Evolutionary conservation across 345 rosid species (phyloP).

Genomic region (Pelargonium nanum): DNA sequence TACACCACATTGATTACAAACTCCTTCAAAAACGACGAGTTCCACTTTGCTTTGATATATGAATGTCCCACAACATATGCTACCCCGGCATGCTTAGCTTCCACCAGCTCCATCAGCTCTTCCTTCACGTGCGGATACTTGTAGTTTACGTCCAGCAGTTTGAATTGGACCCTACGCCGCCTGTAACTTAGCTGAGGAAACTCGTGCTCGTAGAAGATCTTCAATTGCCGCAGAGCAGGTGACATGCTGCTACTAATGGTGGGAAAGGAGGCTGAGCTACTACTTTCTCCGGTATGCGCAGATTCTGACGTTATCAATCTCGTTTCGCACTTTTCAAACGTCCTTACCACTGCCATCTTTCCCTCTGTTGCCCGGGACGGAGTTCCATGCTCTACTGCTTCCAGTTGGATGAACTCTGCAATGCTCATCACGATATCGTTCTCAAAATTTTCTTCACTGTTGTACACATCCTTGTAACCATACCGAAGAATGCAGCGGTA

Average conservation of each 20-base stretch:
- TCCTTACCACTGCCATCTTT: constrained; percentile 63
- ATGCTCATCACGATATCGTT: constrained; percentile 78
- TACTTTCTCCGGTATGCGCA: constrained; percentile 26
- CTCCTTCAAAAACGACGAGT: constrained; percentile 59
- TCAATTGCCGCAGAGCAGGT: constrained; percentile 38
- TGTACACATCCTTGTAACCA: constrained; percentile 78
- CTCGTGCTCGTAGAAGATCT: constrained; percentile 56
- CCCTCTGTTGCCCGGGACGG: constrained; percentile 50
- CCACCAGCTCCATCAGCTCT: constrained; percentile 66
- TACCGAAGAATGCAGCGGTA: constrained; percentile 83
- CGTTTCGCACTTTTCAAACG: constrained; percentile 72
- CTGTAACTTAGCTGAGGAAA: constrained; percentile 33
- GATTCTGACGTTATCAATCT: constrained; percentile 45
- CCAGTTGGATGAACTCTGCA: constrained; percentile 87
- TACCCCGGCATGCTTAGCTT: constrained; percentile 66
- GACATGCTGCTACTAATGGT: constrained; percentile 56
- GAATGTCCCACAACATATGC: constrained; percentile 74
- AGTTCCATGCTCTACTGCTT: constrained; percentile 59
- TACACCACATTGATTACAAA: constrained; percentile 55
- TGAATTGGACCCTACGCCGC: constrained; percentile 35
- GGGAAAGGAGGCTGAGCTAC: constrained; percentile 25
- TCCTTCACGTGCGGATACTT: constrained; percentile 55
- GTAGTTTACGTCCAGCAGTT: constrained; percentile 45
- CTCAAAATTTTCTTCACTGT: constrained; percentile 61
- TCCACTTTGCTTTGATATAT: constrained; percentile 58